A percentile compares a stretch with the other conserved stretches of the same genome.
phyloP scores from a whole-genome alignment of 1,284 basidiomycete genomes.

The Puccinia polysora region DNA sequence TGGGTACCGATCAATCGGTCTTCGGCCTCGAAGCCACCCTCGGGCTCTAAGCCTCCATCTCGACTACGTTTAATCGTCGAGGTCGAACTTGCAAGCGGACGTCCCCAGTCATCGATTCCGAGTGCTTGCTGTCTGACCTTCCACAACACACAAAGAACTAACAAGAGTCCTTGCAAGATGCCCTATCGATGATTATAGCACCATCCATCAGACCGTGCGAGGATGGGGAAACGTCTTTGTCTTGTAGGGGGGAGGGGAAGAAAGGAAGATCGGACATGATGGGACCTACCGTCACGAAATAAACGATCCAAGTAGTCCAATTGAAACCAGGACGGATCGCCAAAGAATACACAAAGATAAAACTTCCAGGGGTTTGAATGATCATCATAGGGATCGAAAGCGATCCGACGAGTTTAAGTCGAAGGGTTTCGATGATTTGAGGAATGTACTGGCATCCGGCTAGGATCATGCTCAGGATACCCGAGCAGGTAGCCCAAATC shows the following conservation, averaged over 20 bases:
- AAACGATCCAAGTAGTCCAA: slow-evolving; percentile 52
- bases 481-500: slow-evolving; percentile 79
- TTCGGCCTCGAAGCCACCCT: no score
- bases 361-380: slow-evolving; percentile 66
- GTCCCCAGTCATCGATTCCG: slow-evolving; percentile 89
- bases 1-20: no score
- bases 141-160: slow-evolving; percentile 57
- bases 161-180: slow-evolving; percentile 73
- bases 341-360: slow-evolving; percentile 53
- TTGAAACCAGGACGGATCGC: slow-evolving; percentile 51
- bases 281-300: slow-evolving; percentile 47
- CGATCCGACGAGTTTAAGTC: slow-evolving; percentile 75
- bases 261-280: not conserved
- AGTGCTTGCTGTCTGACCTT: slow-evolving; percentile 56
- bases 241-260: not conserved
- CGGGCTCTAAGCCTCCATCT: no score
- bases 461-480: slow-evolving; percentile 71
- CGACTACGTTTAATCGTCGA: no score
- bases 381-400: slow-evolving; percentile 90
- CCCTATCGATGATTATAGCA: slow-evolving; percentile 55
- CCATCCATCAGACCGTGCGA: no score
- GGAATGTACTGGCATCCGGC: slow-evolving; percentile 81
- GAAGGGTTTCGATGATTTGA: slow-evolving; percentile 76
- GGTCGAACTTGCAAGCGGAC: no score
- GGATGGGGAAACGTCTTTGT: no score